A percentile compares a stretch with the other conserved stretches of the same genome.
phyloP scores from a whole-genome alignment of 345 rosid genomes.

The Salix exigua region DNA sequence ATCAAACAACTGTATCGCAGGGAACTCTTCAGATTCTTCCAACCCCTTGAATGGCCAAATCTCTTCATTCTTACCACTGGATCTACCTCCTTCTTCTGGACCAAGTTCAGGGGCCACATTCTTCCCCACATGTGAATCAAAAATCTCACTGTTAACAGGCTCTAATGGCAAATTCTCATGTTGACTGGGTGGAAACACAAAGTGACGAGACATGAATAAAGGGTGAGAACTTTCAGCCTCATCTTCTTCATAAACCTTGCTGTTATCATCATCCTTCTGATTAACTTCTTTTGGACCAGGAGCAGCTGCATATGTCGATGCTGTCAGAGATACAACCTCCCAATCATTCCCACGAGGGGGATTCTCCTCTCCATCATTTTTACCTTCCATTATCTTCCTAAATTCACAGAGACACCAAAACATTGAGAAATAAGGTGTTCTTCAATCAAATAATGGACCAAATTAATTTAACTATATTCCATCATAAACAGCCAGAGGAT shows the following conservation, averaged over 20 bases:
- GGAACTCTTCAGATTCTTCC: conserved; percentile 49
- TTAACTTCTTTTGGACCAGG: conserved; percentile 62
- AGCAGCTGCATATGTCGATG: conserved; percentile 88
- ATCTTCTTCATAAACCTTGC: conserved; percentile 27
- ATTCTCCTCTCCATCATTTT: conserved; percentile 43
- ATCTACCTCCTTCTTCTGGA: conserved; percentile 36
- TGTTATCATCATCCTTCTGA: conserved; percentile 34
- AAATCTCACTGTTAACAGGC: conserved; percentile 31
- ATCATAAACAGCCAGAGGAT: background rate
- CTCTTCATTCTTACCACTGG: conserved; percentile 53
- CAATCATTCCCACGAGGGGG: conserved; percentile 65
- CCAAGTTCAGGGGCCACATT: conserved; percentile 32
- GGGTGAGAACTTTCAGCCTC: conserved; percentile 58
- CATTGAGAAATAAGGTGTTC: background rate
- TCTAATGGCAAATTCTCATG: conserved; percentile 63
- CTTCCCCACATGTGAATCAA: conserved; percentile 37
- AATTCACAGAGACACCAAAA: background rate
- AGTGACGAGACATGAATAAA: conserved; percentile 74
- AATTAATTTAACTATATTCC: background rate
- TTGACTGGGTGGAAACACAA: conserved; percentile 64
- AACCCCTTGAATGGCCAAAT: conserved; percentile 51
- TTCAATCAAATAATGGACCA: background rate
- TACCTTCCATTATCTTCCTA: conserved; percentile 48
- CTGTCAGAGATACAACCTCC: conserved; percentile 94
- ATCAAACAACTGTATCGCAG: conserved; percentile 43